phyloP scores from a whole-genome alignment of 257 asterid genomes.

The Oldenlandia corymbosa region DNA sequence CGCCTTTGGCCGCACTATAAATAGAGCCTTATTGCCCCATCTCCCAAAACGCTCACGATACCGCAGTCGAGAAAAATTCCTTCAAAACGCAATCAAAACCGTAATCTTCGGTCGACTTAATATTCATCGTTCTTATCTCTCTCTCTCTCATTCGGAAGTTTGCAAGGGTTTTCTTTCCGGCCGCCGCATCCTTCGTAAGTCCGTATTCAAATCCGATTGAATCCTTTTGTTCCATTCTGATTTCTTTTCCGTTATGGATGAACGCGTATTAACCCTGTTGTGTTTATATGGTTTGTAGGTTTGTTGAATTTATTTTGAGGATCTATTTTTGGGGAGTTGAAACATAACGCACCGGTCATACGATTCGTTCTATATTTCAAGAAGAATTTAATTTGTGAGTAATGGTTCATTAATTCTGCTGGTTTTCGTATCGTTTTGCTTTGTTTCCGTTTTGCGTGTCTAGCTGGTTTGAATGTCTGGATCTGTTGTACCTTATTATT shows the following conservation, averaged over 20 bases:
- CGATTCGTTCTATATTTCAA: not conserved
- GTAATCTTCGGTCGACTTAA: not conserved
- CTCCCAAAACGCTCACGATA: not conserved
- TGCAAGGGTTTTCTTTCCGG: not conserved
- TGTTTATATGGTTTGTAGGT: not conserved
- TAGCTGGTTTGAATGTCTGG: not conserved
- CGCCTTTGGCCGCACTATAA: conserved; percentile 9
- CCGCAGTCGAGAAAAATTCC: not conserved
- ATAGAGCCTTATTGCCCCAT: not conserved
- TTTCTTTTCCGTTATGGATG: no score
- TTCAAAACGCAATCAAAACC: not conserved
- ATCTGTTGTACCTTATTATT: not conserved
- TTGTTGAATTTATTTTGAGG: not conserved
- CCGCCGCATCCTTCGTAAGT: no score
- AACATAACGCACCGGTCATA: not conserved
- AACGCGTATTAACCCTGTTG: not conserved
- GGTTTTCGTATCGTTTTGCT: not conserved
- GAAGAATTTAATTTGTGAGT: conserved; percentile 10
- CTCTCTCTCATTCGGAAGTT: not conserved
- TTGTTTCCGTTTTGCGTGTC: no score
- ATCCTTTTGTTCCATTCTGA: no score
- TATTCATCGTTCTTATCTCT: not conserved
- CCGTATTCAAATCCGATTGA: no score
- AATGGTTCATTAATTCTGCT: not conserved
- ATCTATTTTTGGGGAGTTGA: conserved; percentile 7